Evolutionary conservation across 805 yeast genomes (phyloP).

Genomic region (Saccharomycopsis sp.): DNA sequence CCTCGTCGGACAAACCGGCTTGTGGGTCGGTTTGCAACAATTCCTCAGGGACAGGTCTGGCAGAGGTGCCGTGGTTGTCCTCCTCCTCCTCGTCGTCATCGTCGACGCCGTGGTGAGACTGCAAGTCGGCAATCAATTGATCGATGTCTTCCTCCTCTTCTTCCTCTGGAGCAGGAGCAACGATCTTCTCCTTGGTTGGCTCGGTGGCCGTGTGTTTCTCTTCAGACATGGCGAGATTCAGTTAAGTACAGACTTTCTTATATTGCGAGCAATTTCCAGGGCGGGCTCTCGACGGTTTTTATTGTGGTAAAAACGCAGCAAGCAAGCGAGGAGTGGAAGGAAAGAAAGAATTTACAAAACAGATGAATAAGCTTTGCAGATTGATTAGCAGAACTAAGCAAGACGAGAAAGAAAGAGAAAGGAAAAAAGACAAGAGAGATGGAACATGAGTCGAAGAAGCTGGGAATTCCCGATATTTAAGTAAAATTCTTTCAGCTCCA

Average conservation of each 20-base stretch:
- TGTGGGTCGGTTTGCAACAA: slow-evolving; percentile 75
- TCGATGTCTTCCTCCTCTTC: slow-evolving; percentile 65
- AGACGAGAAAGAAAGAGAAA: background rate
- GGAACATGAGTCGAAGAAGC: background rate
- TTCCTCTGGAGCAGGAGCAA: slow-evolving; percentile 47
- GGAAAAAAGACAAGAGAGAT: background rate
- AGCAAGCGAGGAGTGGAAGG: background rate
- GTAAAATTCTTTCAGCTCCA: no score
- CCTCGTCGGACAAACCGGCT: slow-evolving; percentile 70
- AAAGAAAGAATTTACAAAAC: background rate
- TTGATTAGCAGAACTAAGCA: background rate
- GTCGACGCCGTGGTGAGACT: slow-evolving; percentile 47
- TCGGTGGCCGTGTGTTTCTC: slow-evolving; percentile 18
- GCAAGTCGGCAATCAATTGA: slow-evolving; percentile 71
- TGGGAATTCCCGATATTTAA: background rate
- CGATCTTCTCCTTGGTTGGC: slow-evolving; percentile 50
- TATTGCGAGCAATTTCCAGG: no score
- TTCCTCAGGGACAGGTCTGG: slow-evolving; percentile 82
- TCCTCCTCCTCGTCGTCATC: slow-evolving; percentile 48
- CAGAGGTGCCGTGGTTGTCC: slow-evolving; percentile 43
- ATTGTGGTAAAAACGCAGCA: background rate
- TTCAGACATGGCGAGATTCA: slow-evolving; percentile 16
- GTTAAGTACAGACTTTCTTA: no score
- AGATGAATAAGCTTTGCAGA: background rate
- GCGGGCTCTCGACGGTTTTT: no score